These are phyloP conservation scores for Meredithiella fracta DNA, from an alignment of 2,329 filamentous ascomycete species.

Conservation along the genomic window DNA sequence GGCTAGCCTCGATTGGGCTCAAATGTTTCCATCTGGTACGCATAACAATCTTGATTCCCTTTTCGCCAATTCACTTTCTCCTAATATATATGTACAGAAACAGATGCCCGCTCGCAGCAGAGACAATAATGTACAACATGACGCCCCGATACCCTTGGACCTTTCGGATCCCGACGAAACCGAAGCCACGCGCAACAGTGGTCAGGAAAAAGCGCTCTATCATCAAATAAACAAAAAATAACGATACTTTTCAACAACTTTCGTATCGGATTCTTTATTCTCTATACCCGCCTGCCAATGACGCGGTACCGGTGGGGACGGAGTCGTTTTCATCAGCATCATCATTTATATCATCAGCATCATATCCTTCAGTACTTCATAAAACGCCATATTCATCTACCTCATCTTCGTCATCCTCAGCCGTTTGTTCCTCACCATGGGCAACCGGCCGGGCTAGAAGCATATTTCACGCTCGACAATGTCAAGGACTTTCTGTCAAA, in stretches of 20 bases:
- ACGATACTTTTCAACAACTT: slow-evolving; percentile 32
- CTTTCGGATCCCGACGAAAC: neutral
- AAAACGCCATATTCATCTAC: neutral
- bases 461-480: slow-evolving; percentile 50
- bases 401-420: neutral
- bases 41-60: slow-evolving; percentile 30
- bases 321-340: neutral
- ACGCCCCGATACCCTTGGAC: slow-evolving; percentile 1
- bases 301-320: neutral
- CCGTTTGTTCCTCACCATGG: slow-evolving; percentile 26
- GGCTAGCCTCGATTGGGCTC: slow-evolving; percentile 55
- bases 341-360: too few relatives aligned
- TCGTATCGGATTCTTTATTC: slow-evolving; percentile 41
- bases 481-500: slow-evolving; percentile 54
- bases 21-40: slow-evolving; percentile 61
- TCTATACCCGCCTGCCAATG: slow-evolving; percentile 33
- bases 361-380: neutral
- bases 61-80: slow-evolving; percentile 45
- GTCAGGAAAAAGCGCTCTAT: neutral
- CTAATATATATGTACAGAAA: slow-evolving; percentile 47
- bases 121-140: slow-evolving; percentile 37
- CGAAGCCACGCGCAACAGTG: neutral
- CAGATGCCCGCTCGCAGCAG: slow-evolving; percentile 54
- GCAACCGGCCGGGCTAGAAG: slow-evolving; percentile 37
- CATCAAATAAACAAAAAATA: slow-evolving; percentile 8